Conservation (phyloP, 2,329 filamentous ascomycete genomes). For the Trichothecium roseum region DNA sequence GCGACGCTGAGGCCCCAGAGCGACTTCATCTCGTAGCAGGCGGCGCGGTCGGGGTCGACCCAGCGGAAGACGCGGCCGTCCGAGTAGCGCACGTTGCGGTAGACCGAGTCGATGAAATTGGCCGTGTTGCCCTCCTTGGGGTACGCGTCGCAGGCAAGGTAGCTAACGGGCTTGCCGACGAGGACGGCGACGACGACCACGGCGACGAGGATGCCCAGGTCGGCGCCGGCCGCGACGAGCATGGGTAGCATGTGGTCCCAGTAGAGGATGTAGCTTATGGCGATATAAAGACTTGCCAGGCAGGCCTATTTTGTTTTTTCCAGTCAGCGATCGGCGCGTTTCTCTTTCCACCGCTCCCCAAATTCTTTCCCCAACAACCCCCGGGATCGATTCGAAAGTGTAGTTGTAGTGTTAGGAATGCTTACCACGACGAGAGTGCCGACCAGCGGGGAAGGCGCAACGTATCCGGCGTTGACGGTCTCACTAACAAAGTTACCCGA, state of each 20-base stretch:
- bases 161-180: constrained; percentile 71
- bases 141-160: constrained; percentile 57
- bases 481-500: constrained; percentile 72
- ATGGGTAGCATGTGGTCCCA: constrained; percentile 67
- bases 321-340: too few relatives aligned
- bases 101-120: constrained; percentile 32
- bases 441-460: constrained; percentile 62
- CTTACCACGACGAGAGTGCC: constrained; percentile 72
- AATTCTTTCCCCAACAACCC: too few relatives aligned
- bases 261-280: constrained; percentile 74
- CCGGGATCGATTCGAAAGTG: too few relatives aligned
- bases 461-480: constrained; percentile 56
- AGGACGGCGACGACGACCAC: constrained; percentile 68
- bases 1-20: constrained; percentile 80
- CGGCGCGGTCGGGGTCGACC: constrained; percentile 42
- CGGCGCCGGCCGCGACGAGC: constrained; percentile 55
- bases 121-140: constrained; percentile 28
- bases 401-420: constrained; percentile 13
- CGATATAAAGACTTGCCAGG: constrained; percentile 69
- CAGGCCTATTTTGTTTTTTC: constrained; percentile 65
- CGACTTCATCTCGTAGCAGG: constrained; percentile 77
- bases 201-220: constrained; percentile 62
- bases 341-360: too few relatives aligned
- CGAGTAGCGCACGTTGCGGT: constrained; percentile 27
- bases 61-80: constrained; percentile 27